These are phyloP conservation scores for Penicillium nordicum DNA, from an alignment of 2,329 filamentous ascomycete genomes.

Conservation along the genomic window DNA sequence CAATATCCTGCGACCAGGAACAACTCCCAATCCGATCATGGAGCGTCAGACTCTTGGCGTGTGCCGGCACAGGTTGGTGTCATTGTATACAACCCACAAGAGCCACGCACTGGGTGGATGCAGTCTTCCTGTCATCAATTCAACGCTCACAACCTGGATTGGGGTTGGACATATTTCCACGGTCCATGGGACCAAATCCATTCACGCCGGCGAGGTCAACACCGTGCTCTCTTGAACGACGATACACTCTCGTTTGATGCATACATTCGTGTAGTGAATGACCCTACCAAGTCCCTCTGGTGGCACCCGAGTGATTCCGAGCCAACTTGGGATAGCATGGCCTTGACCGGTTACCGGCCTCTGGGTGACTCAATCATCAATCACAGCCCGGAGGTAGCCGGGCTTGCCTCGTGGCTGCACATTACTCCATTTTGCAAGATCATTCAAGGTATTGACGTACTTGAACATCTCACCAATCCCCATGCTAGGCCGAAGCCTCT, in stretches of 20 bases:
- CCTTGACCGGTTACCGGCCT: slow-evolving; percentile 56
- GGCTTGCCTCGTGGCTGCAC: slow-evolving; percentile 57
- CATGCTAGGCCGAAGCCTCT: slow-evolving; percentile 50
- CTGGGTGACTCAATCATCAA: slow-evolving; percentile 46
- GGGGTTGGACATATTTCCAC: slow-evolving; percentile 63
- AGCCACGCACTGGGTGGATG: slow-evolving; percentile 57
- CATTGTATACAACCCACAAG: slow-evolving; percentile 61
- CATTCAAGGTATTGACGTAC: slow-evolving; percentile 49
- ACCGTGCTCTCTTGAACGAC: slow-evolving; percentile 57
- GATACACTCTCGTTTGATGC: slow-evolving; percentile 61
- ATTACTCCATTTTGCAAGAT: slow-evolving; percentile 58
- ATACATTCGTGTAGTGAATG: slow-evolving; percentile 59
- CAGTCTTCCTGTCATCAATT: slow-evolving; percentile 59
- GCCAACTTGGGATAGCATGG: slow-evolving; percentile 54
- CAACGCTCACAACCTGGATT: slow-evolving; percentile 56
- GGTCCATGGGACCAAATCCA: slow-evolving; percentile 58
- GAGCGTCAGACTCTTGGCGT: slow-evolving; percentile 38
- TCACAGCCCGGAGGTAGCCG: slow-evolving; percentile 50
- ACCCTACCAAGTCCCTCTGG: slow-evolving; percentile 60
- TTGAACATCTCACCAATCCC: slow-evolving; percentile 47
- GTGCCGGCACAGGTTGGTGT: slow-evolving; percentile 60
- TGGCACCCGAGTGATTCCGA: slow-evolving; percentile 56
- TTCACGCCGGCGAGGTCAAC: slow-evolving; percentile 54
- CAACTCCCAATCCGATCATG: neutral
- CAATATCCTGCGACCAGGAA: slow-evolving; percentile 22